Base-by-base conservation (phyloP, 805 yeast genomes). In the Candida methanosorbosa region DNA sequence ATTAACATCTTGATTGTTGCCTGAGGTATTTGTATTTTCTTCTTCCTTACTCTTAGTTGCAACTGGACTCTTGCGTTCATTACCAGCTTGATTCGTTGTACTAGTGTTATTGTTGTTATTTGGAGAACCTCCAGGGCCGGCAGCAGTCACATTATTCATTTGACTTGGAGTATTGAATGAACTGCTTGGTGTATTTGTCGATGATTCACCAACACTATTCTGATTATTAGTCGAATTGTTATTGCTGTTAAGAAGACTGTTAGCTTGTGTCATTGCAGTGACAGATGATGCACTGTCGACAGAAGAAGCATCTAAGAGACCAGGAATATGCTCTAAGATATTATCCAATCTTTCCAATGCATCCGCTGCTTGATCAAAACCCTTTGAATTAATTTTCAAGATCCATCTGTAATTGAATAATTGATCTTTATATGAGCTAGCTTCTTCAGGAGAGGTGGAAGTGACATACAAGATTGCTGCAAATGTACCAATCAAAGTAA, bases 401-500 rank as follows among this genome's bases (percentile, higher is more conserved):
- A 78, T 71, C 81, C 86, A 77, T 38, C 94, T 65, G 55, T 83
- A 88, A 44, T 80, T 81, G 48, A 74, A 73, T 20, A 88, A 69
- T 42, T 79, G 79, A 41, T 77, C 82, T 46, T 75, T 70, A 56
- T 73, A 85, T 32, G 70, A 63, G 27, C 63, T 63, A 0, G 81
- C 70, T 48, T 86, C 95, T 36, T 78, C 84, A 14, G 68, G 56
- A 0, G 70, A 48, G 8, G 66, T 54, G 2, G 92, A 63, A 0
- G 95, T 81, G 13, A 80, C 78, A 46, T 71, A 83, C 36, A 88
- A 59, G 11, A 88, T 63, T 0, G 94, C 79, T 0, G 95, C 95
- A 66, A 88, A 88, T 0, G 90, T 75, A 2, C 95, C 96, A 27
- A 87, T 84, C 25, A 84, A 58, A 6, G 94, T 76, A 42, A 88